Evolutionary conservation across 179 eudicot genomes (phyloP).

Genomic region (Drosera spatulata): DNA sequence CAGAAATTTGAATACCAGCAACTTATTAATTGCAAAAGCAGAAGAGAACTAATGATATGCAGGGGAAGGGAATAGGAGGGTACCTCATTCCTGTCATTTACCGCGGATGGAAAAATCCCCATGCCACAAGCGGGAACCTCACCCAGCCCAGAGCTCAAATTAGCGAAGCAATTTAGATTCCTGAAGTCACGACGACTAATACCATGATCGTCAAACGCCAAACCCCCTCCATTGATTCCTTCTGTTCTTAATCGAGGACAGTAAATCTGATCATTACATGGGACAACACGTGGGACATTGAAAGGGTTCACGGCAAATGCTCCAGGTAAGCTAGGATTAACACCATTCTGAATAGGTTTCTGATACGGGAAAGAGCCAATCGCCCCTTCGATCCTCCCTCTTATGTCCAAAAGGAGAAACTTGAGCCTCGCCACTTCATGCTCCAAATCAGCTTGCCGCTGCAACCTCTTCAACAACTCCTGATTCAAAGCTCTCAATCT

Average conservation of each 20-base stretch:
- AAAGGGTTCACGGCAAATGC: slow-evolving; percentile 60
- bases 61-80: background rate
- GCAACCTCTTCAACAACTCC: slow-evolving; percentile 69
- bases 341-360: background rate
- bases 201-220: slow-evolving; percentile 35
- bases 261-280: slow-evolving; percentile 57
- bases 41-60: background rate
- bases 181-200: slow-evolving; percentile 58
- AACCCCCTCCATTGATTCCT: slow-evolving; percentile 31
- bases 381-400: slow-evolving; percentile 98
- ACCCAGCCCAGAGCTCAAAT: slow-evolving; percentile 35
- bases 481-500: slow-evolving; percentile 76
- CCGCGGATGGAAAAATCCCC: slow-evolving; percentile 27
- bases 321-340: slow-evolving; percentile 31
- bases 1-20: no score
- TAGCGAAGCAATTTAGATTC: slow-evolving; percentile 56
- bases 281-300: slow-evolving; percentile 22
- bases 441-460: slow-evolving; percentile 71
- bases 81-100: slow-evolving; percentile 63
- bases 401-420: slow-evolving; percentile 88
- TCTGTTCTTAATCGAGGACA: slow-evolving; percentile 56
- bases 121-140: slow-evolving; percentile 39
- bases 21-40: no score
- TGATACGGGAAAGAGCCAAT: slow-evolving; percentile 93
- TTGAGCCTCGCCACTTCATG: slow-evolving; percentile 87